phyloP scores from a whole-genome alignment of 805 yeast genomes.

The Kazachstania viticola region DNA sequence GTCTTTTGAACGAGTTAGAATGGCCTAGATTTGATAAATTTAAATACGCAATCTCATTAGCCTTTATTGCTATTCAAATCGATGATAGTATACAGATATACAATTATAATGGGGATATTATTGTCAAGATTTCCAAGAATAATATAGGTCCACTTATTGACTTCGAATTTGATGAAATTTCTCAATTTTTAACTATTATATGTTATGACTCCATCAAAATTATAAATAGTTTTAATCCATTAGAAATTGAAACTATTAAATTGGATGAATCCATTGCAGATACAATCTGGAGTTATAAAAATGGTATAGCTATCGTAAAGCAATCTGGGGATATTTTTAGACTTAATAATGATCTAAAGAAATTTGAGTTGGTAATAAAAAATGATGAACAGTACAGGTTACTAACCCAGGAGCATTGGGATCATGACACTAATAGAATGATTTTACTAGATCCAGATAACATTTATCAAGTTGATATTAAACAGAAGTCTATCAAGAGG shows the following conservation, averaged over 20 bases:
- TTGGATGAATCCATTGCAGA: slow-evolving; percentile 11
- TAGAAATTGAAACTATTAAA: slow-evolving; percentile 6
- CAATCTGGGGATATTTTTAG: slow-evolving; percentile 16
- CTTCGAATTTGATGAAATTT: slow-evolving; percentile 11
- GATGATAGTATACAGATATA: slow-evolving; percentile 23
- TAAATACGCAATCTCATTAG: slow-evolving; percentile 31
- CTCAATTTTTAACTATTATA: slow-evolving; percentile 9
- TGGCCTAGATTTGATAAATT: slow-evolving; percentile 8
- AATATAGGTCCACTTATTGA: slow-evolving; percentile 9
- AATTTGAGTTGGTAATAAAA: slow-evolving; percentile 8
- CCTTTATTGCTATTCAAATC: slow-evolving; percentile 31
- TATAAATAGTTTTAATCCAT: slow-evolving; percentile 13
- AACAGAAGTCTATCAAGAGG: slow-evolving; percentile 2
- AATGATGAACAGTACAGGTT: slow-evolving; percentile 15
- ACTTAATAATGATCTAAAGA: slow-evolving; percentile 1
- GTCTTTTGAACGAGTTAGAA: slow-evolving; percentile 22
- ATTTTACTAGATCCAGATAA: slow-evolving; percentile 17
- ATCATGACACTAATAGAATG: slow-evolving; percentile 9
- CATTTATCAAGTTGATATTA: slow-evolving; percentile 9
- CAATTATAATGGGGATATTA: slow-evolving; percentile 27
- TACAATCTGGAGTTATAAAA: slow-evolving; percentile 22
- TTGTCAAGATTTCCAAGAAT: neutral
- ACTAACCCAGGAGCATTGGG: slow-evolving; percentile 23
- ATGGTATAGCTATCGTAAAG: slow-evolving; percentile 11
- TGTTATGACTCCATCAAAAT: slow-evolving; percentile 9